Evolutionary conservation across 768 basidiomycete genomes (phyloP), one percentile per base, ranked within the genome.

Genomic region (Coprinopsis sp.): DNA sequence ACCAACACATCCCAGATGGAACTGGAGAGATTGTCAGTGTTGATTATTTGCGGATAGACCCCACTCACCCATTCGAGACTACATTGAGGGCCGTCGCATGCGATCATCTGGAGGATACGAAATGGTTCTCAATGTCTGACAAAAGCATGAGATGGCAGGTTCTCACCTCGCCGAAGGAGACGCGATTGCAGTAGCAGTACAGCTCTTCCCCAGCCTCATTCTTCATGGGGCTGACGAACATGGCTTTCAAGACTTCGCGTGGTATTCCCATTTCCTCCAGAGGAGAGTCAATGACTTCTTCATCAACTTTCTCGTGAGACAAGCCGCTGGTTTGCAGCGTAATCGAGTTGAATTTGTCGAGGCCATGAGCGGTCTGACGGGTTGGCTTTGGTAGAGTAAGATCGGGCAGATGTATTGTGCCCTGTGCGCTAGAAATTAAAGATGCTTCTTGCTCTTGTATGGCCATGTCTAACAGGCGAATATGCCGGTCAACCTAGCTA

Each of bases 141-240:
- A 34, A 42, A 28, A 47, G 28, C 39, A 41, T 47, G 34, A 22
- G 47, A 49, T 12, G n/a, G 30, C 30, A 8, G 8, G 10, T 8
- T 66, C 81, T 50, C 56, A 87, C 87, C 64, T 85, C 82, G 56
- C 91, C 92, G 59, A 79, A 91, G 16, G 85, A 89, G 25, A 82
- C 78, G 51, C 82, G 74, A 54, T 86, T 73, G 64, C 92, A 95
- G 59, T 82, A 84, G 63, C 92, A 95, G 63, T 89, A 96, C 27
- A 49, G 50, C 34, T 64, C 60, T 46, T 54, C 56, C 43, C 44
- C 49, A 47, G 44, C 53, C 42, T 52, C 44, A 34, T 28, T 51
- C 59, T 66, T 47, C 54, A 56, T 52, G 36, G 40, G 49, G 37
- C 41, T 54, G 51, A 47, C 39, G 33, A 46, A 46, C 39, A 41